A percentile compares a stretch with the other conserved stretches of the same genome.
Conservation (phyloP, 352 stramenopile species). For the Globisporangium canariense region DNA sequence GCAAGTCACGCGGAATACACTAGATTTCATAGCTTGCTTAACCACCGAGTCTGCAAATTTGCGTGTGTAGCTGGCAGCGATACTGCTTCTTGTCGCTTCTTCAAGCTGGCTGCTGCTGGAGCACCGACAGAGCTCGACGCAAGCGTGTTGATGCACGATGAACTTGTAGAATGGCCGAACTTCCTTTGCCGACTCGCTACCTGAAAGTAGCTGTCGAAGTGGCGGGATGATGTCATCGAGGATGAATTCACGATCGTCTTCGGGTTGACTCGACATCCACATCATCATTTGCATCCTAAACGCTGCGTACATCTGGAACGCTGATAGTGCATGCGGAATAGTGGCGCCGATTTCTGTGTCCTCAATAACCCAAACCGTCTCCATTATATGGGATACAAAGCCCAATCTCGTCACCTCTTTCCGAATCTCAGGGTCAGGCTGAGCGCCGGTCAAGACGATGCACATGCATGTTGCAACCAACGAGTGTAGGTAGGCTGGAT, state of each 20-base stretch:
- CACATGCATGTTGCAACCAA: background rate
- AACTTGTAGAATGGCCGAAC: slow-evolving; percentile 1
- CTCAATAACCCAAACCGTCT: slow-evolving; percentile 8
- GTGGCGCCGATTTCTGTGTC: background rate
- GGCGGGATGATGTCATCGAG: slow-evolving; percentile 5
- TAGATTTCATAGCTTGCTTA: too few relatives aligned
- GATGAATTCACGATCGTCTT: background rate
- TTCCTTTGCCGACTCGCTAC: background rate
- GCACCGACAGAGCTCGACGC: slow-evolving; percentile 1
- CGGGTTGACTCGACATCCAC: background rate
- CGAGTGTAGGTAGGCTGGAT: background rate
- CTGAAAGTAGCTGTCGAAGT: background rate
- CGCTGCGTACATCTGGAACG: slow-evolving; percentile 5
- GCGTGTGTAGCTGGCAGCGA: background rate
- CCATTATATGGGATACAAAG: background rate
- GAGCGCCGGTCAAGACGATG: background rate
- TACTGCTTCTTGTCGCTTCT: background rate
- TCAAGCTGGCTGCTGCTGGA: background rate
- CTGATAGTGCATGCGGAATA: background rate
- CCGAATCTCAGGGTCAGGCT: background rate
- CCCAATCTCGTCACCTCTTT: background rate
- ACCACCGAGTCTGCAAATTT: background rate
- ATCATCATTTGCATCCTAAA: slow-evolving; percentile 1
- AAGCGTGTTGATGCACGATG: background rate
- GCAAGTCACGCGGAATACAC: too few relatives aligned